phyloP scores from a whole-genome alignment of 2,329 filamentous ascomycete genomes.

The Colletotrichum spinosum region DNA sequence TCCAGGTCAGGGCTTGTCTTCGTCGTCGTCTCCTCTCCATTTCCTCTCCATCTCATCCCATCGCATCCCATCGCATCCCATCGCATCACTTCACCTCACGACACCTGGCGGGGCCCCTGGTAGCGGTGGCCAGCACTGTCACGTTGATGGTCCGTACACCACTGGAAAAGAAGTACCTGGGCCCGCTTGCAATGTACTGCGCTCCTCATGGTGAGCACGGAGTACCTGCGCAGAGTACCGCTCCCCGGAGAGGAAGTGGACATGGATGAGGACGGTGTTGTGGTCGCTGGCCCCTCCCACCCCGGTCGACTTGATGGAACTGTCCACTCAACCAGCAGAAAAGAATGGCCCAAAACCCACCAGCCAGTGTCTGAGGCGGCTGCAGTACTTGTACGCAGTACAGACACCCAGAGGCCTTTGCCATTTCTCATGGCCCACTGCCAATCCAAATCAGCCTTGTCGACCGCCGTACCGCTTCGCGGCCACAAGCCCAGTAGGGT shows the following conservation, averaged over 20 bases:
- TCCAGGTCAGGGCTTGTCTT: background rate
- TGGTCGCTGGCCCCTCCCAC: background rate
- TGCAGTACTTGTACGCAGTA: too few species aligned
- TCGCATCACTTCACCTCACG: too few species aligned
- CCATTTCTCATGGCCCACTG: slow-evolving; percentile 28
- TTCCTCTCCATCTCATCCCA: slow-evolving; percentile 13
- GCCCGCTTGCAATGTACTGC: background rate
- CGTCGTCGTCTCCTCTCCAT: background rate
- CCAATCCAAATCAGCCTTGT: slow-evolving; percentile 36
- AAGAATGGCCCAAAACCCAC: slow-evolving; percentile 25
- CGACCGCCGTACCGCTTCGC: slow-evolving; percentile 9
- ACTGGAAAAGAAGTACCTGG: background rate
- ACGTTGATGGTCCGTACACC: too few species aligned
- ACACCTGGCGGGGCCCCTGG: slow-evolving; percentile 8
- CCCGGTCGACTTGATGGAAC: slow-evolving; percentile 27
- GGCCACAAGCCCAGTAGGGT: too few species aligned
- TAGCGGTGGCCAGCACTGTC: too few species aligned
- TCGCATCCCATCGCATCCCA: slow-evolving; percentile 8
- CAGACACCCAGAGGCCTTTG: slow-evolving; percentile 4
- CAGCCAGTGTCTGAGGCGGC: background rate
- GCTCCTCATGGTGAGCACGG: too few species aligned
- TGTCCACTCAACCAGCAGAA: slow-evolving; percentile 28
- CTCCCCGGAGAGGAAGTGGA: background rate
- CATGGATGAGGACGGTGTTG: background rate
- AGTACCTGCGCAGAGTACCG: too few species aligned